These are phyloP conservation scores for Linanthus parryae DNA, from an alignment of 148 eudicot genomes.

Conservation along the genomic window DNA sequence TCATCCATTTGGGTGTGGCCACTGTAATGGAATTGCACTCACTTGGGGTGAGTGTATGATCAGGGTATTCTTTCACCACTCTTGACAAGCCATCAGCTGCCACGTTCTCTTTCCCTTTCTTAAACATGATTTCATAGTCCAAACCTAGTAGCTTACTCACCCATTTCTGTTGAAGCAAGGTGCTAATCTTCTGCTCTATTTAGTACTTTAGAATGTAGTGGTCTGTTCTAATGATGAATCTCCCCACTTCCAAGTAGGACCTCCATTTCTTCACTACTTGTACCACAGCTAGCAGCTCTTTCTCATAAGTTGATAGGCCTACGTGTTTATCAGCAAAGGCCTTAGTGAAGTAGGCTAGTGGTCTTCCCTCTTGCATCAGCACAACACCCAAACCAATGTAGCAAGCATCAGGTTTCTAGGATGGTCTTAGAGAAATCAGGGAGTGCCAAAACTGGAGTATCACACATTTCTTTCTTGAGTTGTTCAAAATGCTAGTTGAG, in stretches of 20 bases:
- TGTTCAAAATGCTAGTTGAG: background rate
- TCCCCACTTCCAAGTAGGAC: slow-evolving; percentile 1
- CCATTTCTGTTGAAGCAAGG: background rate
- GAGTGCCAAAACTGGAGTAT: background rate
- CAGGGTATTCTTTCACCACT: background rate
- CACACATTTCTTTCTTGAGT: background rate
- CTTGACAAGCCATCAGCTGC: slow-evolving; percentile 13
- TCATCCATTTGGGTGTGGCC: background rate
- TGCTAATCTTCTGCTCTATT: background rate
- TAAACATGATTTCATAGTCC: background rate
- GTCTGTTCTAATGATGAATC: slow-evolving; percentile 1
- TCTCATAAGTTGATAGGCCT: background rate
- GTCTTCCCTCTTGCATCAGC: background rate
- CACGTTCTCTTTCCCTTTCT: background rate
- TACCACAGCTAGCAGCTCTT: background rate
- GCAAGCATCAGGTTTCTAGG: background rate
- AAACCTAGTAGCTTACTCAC: slow-evolving; percentile 8
- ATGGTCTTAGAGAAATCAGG: background rate
- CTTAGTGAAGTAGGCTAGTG: background rate
- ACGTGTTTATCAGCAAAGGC: background rate
- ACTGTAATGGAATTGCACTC: background rate
- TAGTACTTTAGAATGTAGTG: slow-evolving; percentile 1
- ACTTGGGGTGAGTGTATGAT: no score
- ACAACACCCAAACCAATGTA: background rate
- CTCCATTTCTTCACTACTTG: slow-evolving; percentile 5